Conservation (phyloP, 495 filamentous ascomycete species). For the Penicillium pancosmium region DNA sequence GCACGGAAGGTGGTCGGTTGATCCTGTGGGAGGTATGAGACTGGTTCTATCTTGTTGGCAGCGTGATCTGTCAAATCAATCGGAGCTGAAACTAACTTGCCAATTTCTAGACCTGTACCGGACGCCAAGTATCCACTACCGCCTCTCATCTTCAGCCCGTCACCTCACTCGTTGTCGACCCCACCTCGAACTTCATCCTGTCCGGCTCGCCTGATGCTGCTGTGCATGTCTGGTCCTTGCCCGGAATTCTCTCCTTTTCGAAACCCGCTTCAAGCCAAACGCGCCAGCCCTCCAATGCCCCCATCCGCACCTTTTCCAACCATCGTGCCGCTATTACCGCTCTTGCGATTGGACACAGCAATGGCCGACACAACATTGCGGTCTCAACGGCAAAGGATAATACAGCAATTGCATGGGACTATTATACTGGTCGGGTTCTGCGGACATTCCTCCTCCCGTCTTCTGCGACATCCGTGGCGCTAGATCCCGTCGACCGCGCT, state of each 20-base stretch:
- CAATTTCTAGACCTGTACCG: conserved; percentile 69
- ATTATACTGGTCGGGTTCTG: conserved; percentile 70
- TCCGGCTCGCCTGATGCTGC: conserved; percentile 89
- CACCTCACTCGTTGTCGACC: conserved; percentile 71
- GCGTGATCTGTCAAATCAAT: conserved; percentile 12
- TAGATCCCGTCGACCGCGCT: conserved; percentile 84
- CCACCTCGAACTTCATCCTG: conserved; percentile 75
- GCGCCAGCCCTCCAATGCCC: conserved; percentile 51
- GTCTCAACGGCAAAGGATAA: conserved; percentile 80
- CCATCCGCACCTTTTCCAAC: conserved; percentile 69
- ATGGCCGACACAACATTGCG: conserved; percentile 70
- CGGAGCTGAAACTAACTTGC: conserved; percentile 10
- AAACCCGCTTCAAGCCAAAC: conserved; percentile 37
- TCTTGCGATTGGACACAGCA: conserved; percentile 66
- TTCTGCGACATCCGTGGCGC: conserved; percentile 68
- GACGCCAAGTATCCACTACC: conserved; percentile 84
- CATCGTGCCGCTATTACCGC: conserved; percentile 80
- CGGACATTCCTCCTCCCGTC: conserved; percentile 78
- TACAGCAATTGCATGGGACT: conserved; percentile 87
- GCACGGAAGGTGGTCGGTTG: conserved; percentile 83
- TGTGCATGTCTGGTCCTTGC: conserved; percentile 86
- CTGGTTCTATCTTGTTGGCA: conserved; percentile 11
- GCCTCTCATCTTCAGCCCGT: conserved; percentile 85
- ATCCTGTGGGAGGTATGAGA: conserved; percentile 86
- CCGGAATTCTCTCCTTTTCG: conserved; percentile 69